These are phyloP conservation scores for Yamadazyma friedrichii DNA, from an alignment of 1,139 yeast genomes.

Conservation along the genomic window DNA sequence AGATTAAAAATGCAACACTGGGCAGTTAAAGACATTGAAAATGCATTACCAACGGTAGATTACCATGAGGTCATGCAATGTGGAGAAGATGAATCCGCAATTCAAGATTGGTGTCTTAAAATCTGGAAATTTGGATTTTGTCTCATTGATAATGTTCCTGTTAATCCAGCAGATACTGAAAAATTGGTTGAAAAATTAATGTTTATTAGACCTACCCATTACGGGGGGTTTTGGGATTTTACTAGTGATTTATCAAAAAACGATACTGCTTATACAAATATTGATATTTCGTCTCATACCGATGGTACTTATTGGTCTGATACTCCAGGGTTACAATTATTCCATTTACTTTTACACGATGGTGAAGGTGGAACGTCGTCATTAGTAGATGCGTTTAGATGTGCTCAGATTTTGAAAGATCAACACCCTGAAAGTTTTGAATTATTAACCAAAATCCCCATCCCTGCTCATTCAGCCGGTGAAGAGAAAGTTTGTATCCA, in stretches of 20 bases:
- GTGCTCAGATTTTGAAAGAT: constrained; percentile 52
- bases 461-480: constrained; percentile 81
- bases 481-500: constrained; percentile 67
- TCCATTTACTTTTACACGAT: constrained; percentile 64
- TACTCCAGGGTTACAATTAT: constrained; percentile 72
- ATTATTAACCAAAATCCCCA: constrained; percentile 48
- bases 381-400: constrained; percentile 66
- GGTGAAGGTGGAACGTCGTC: constrained; percentile 78
- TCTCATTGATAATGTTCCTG: constrained; percentile 63
- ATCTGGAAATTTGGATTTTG: constrained; percentile 64
- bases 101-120: constrained; percentile 59
- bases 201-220: constrained; percentile 70
- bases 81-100: constrained; percentile 34
- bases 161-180: constrained; percentile 60
- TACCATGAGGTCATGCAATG: constrained; percentile 44
- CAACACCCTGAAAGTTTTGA: constrained; percentile 56
- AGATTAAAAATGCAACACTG: constrained; percentile 38
- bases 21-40: constrained; percentile 47
- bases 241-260: constrained; percentile 69
- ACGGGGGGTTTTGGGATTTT: constrained; percentile 83
- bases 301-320: constrained; percentile 82
- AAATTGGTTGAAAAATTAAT: constrained; percentile 58
- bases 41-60: constrained; percentile 52
- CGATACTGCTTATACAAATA: constrained; percentile 74
- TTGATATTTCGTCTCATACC: constrained; percentile 67